Evolutionary conservation across 208 protist genomes (phyloP), one percentile per base, ranked within the genome.

Genomic region (Crithidia thermophila): DNA sequence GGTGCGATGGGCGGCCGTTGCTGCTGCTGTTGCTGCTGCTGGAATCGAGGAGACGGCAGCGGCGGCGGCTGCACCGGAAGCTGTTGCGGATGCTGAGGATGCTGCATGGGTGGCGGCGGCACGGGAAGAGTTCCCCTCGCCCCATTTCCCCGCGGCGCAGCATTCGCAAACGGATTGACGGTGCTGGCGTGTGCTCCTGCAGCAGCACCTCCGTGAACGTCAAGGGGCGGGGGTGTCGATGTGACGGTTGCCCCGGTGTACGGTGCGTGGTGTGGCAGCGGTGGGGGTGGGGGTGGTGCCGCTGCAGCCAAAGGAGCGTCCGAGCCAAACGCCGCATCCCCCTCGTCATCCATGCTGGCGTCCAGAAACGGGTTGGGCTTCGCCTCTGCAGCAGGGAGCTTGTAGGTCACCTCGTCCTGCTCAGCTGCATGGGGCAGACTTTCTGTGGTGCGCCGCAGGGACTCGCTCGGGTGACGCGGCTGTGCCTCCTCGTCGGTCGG

Each of bases 191-290:
- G 57, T 2, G 57, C 40, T 3, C n/a, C 42, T n/a, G n/a, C n/a
- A n/a, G n/a, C n/a, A n/a, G n/a, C 13, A 7, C 30, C n/a, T 18
- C 57, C 0, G 39, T 47, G 16, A 25, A 39, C 9, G 39, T 60
- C 21, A 36, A 16, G 21, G n/a, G 31, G 37, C 53, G 36, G 40
- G 13, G 56, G 28, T 11, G 25, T 37, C 10, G 28, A 21, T 4
- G 16, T 18, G 21, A 37, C 27, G 39, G 56, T 14, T 14, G 50
- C 40, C 3, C 58, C 58, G 31, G 40, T 64, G 43, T 50, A 64
- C 34, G 37, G 43, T 18, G 47, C 23, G 42, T 64, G 61, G 36
- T 58, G 63, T 18, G 21, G 65, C 27, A 64, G 46, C 33, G 30
- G 45, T 0, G 58, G 58, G 6, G 58, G 58, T 9, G 56, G 52